Conservation (phyloP, 2,329 filamentous ascomycete species). For the Botrytis fragariae region DNA sequence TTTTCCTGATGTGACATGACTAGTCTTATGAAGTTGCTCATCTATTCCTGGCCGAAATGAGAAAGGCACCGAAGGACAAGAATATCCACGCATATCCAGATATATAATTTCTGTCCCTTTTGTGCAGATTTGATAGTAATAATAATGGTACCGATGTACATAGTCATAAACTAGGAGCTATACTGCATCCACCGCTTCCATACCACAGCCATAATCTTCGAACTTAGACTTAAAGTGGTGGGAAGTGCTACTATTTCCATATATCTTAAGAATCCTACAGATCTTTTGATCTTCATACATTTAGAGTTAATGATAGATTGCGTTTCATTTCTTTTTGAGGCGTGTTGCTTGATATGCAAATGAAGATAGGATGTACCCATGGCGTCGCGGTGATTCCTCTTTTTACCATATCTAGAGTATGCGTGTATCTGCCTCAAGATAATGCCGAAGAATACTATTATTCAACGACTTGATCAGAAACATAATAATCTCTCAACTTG, state of each 20-base stretch:
- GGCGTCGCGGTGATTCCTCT: not conserved
- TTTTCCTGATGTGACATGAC: not conserved
- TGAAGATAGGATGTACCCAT: not conserved
- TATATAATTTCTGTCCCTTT: not conserved
- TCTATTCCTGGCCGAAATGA: not conserved
- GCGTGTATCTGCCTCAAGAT: not conserved
- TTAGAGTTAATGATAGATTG: not conserved
- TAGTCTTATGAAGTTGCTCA: not conserved
- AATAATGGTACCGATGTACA: constrained; percentile 25
- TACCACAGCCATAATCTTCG: not conserved
- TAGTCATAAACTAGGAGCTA: constrained; percentile 31
- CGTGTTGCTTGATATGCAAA: not conserved
- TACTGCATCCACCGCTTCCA: no score
- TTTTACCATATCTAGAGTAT: not conserved
- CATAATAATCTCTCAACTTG: not conserved
- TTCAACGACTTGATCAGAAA: not conserved
- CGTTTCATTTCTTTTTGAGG: not conserved
- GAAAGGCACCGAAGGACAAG: not conserved
- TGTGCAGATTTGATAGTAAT: not conserved
- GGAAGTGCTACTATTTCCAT: no score
- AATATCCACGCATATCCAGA: not conserved
- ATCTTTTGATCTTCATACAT: not conserved
- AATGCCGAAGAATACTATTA: not conserved
- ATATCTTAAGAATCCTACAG: no score
- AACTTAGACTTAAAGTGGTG: not conserved